These are phyloP conservation scores for Lasiodiplodia gonubiensis DNA, from an alignment of 2,329 filamentous ascomycete species.

Conservation along the genomic window DNA sequence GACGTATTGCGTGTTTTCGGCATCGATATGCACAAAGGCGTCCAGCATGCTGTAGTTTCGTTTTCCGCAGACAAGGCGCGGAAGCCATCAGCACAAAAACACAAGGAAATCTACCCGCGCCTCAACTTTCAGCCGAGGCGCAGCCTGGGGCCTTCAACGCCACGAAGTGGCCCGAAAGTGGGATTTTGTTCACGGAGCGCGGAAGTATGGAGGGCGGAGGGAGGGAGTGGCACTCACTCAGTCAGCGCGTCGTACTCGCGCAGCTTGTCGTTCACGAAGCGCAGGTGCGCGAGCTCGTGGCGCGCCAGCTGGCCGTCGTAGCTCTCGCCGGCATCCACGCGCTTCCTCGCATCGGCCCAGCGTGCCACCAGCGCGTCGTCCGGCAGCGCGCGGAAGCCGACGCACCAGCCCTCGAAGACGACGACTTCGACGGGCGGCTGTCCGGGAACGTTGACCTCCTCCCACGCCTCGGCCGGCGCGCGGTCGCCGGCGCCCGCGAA, in stretches of 20 bases:
- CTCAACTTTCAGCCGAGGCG: background rate
- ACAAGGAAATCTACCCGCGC: background rate
- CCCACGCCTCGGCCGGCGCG: slow-evolving; percentile 66
- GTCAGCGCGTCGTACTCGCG: slow-evolving; percentile 64
- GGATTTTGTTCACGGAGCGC: background rate
- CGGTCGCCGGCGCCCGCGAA: slow-evolving; percentile 80
- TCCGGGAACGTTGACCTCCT: slow-evolving; percentile 59
- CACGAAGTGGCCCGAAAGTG: background rate
- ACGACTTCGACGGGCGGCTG: slow-evolving; percentile 67
- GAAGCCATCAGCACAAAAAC: slow-evolving; percentile 1
- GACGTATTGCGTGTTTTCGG: slow-evolving; percentile 74
- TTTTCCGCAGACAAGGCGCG: slow-evolving; percentile 3
- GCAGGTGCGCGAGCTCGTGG: slow-evolving; percentile 59
- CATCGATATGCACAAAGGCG: slow-evolving; percentile 71
- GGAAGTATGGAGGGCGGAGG: background rate
- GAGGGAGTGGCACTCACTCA: slow-evolving; percentile 44
- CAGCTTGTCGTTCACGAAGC: slow-evolving; percentile 64
- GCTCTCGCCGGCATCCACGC: slow-evolving; percentile 48
- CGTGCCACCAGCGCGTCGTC: slow-evolving; percentile 60
- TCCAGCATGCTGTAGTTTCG: slow-evolving; percentile 56
- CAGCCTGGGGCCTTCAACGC: background rate
- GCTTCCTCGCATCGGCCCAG: slow-evolving; percentile 59
- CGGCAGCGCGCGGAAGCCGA: slow-evolving; percentile 76
- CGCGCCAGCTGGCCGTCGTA: slow-evolving; percentile 58
- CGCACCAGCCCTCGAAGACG: slow-evolving; percentile 89